These are phyloP conservation scores for Daldinia sp. DNA, from an alignment of 2,329 filamentous ascomycete genomes.

Conservation along the genomic window DNA sequence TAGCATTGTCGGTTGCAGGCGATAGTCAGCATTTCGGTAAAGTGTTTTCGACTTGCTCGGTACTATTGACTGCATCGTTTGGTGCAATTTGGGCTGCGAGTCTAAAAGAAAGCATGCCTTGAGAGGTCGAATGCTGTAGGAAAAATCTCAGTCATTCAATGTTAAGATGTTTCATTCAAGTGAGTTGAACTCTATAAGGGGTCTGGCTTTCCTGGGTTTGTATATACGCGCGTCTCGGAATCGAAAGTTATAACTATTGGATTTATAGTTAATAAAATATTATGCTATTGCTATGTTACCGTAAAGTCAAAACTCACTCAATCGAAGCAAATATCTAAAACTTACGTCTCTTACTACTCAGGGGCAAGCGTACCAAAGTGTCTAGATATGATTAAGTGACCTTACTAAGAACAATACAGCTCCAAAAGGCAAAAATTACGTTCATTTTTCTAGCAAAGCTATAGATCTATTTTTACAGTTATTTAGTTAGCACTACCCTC, in stretches of 20 bases:
- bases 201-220: background rate
- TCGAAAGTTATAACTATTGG: background rate
- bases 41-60: constrained; percentile 47
- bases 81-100: constrained; percentile 46
- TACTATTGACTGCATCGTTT: constrained; percentile 48
- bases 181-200: background rate
- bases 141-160: background rate
- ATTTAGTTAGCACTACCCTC: too few species aligned
- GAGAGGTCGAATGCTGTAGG: constrained; percentile 4
- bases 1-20: constrained; percentile 59
- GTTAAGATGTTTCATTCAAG: background rate
- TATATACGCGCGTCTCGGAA: background rate
- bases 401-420: too few species aligned
- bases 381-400: too few species aligned
- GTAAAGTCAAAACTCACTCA: background rate
- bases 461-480: too few species aligned
- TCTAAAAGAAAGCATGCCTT: constrained; percentile 47
- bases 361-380: too few species aligned
- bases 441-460: too few species aligned
- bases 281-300: background rate
- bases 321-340: background rate
- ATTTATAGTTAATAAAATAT: background rate
- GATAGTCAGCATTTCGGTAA: constrained; percentile 50
- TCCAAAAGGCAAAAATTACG: too few species aligned
- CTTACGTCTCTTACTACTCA: too few species aligned